These are phyloP conservation scores for Piper betle DNA, from an alignment of 164 flowering plant species.

Conservation along the genomic window DNA sequence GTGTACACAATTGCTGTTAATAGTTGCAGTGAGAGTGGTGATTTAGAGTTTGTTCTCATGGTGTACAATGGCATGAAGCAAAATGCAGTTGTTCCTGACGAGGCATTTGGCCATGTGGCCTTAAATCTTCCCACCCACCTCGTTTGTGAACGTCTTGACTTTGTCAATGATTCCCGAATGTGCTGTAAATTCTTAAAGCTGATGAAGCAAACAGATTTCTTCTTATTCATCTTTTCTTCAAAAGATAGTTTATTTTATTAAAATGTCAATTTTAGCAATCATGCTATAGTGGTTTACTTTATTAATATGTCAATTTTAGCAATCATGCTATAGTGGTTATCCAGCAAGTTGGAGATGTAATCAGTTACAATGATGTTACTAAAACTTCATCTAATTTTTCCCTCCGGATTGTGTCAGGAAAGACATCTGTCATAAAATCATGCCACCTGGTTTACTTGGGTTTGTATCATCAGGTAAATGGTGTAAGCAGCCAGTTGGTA, in stretches of 20 bases:
- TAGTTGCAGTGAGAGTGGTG: constrained; percentile 75
- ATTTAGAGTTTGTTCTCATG: constrained; percentile 66
- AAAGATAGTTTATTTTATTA: neutral
- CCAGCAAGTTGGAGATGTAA: too few species aligned
- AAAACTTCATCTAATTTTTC: too few species aligned
- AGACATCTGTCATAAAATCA: too few species aligned
- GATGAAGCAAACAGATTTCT: neutral
- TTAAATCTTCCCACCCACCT: neutral
- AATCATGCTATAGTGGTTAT: too few species aligned
- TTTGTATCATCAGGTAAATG: too few species aligned
- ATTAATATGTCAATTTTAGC: too few species aligned
- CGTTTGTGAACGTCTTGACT: neutral
- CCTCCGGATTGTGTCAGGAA: too few species aligned
- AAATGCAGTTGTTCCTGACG: constrained; percentile 76
- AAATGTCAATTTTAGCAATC: too few species aligned
- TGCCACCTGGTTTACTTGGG: too few species aligned
- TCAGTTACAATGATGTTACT: too few species aligned
- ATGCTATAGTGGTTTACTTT: too few species aligned
- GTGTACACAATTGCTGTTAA: constrained; percentile 87
- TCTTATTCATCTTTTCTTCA: neutral
- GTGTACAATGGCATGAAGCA: constrained; percentile 64
- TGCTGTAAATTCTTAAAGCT: neutral
- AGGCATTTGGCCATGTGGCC: constrained; percentile 29
- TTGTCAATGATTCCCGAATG: neutral
- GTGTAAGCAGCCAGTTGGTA: too few species aligned